phyloP scores from a whole-genome alignment of 208 protist genomes.

The Angomonas desouzai region DNA sequence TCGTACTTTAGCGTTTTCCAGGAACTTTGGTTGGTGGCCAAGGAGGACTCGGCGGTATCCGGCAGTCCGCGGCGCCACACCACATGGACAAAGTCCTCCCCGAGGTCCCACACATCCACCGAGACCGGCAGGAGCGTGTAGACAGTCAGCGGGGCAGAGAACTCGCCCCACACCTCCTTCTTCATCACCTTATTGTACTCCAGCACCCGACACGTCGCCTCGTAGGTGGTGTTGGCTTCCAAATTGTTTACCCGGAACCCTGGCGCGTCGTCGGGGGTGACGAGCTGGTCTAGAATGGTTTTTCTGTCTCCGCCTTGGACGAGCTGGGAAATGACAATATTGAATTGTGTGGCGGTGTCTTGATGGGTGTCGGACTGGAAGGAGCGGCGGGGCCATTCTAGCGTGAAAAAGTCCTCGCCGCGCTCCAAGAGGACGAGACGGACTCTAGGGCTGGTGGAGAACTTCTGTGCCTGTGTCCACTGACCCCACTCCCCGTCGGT shows the following conservation, averaged over 20 bases:
- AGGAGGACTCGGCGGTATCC: slow-evolving; percentile 13
- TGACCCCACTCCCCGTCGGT: slow-evolving; percentile 78
- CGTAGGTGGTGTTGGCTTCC: slow-evolving; percentile 66
- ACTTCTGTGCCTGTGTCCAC: slow-evolving; percentile 73
- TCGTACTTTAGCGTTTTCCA: slow-evolving; percentile 88
- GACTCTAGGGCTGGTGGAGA: slow-evolving; percentile 42
- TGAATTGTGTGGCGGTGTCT: slow-evolving; percentile 16
- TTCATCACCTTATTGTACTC: slow-evolving; percentile 67
- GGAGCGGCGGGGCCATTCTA: slow-evolving; percentile 44
- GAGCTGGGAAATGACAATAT: slow-evolving; percentile 54
- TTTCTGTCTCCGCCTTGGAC: slow-evolving; percentile 22
- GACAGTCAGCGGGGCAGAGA: slow-evolving; percentile 53
- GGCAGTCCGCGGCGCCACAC: slow-evolving; percentile 66
- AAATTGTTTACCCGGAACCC: slow-evolving; percentile 74
- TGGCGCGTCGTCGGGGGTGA: slow-evolving; percentile 31
- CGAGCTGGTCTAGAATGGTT: slow-evolving; percentile 51
- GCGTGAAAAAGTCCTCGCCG: slow-evolving; percentile 84
- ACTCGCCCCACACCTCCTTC: slow-evolving; percentile 81
- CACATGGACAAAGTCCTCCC: slow-evolving; percentile 86
- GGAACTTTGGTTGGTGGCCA: not conserved
- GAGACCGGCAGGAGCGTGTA: slow-evolving; percentile 70
- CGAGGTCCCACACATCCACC: slow-evolving; percentile 79
- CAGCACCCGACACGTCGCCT: slow-evolving; percentile 68
- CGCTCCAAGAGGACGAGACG: slow-evolving; percentile 65
- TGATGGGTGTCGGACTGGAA: not conserved